Base-by-base conservation (phyloP, 345 rosid genomes). In the Arabis alpina region DNA sequence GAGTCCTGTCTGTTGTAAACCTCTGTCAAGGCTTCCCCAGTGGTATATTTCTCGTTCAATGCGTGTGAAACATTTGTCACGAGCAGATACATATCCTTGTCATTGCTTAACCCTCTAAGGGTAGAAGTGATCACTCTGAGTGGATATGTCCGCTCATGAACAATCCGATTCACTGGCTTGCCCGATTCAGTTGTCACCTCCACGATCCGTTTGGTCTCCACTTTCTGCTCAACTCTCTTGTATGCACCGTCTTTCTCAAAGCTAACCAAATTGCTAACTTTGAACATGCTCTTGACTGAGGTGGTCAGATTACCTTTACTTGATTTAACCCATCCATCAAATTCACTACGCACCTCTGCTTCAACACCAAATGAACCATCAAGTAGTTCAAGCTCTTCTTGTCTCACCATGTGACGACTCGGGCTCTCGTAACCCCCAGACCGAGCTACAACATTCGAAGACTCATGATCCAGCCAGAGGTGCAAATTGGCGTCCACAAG, bases 401-500 rank as follows among this genome's bases (percentile, higher is more conserved):
- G 42, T 10, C 82, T 76, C 13, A 14, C 42, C 9, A 87, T 54
- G 4, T 19, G 65, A 2, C 81, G 72, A 3, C 72, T 61, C 0
- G 96, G 85, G 45, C 40, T 71, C 44, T 66, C 36, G 24, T 77
- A 77, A 14, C 24, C 28, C 2, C 64, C 54, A 3, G 87, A 73
- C 48, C 73, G 72, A 2, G 96, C 92, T 55, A 58, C 54, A 2
- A 89, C 89, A 14, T 3, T 43, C 3, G 63, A 41, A 1, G 82
- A 70, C 2, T 8, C 55, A 13, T 60, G 74, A 66, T 88, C 92
- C 11, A 89, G 41, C 97, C 98, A 93, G 10, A 89, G 28, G 73
- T 93, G 96, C 64, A 89, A 32, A 81, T 93, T 89, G 2, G 94
- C 98, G 45, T 89, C 82, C 25, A 89, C 87, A 25, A 93, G 92